Conservation (phyloP, 2,329 filamentous ascomycete genomes). For the Diaporthe australafricana region DNA sequence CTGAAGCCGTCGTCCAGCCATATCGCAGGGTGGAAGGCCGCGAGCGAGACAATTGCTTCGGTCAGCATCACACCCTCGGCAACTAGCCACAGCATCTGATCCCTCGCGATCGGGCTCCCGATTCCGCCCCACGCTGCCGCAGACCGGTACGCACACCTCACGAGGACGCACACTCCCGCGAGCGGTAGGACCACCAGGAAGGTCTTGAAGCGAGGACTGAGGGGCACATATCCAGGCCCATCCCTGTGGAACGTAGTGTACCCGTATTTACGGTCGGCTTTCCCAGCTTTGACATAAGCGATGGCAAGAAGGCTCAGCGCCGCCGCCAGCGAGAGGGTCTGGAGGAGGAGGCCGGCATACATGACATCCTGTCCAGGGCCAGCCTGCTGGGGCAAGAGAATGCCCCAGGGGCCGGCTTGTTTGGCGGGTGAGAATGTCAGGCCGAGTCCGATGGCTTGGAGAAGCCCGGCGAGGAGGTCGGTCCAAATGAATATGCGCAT, state of each 20-base stretch:
- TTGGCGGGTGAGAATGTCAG: conserved; percentile 44
- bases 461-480: conserved; percentile 42
- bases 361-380: conserved; percentile 38
- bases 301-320: conserved; percentile 43
- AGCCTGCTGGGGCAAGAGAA: conserved; percentile 23
- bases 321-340: conserved; percentile 42
- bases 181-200: conserved; percentile 43
- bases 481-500: conserved; percentile 43
- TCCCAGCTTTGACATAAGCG: conserved; percentile 41
- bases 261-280: conserved; percentile 41
- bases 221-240: conserved; percentile 41
- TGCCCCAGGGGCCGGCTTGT: conserved; percentile 30
- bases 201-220: conserved; percentile 43
- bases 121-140: conserved; percentile 43
- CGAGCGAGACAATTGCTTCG: conserved; percentile 44
- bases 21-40: conserved; percentile 45
- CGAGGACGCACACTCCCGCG: conserved; percentile 42
- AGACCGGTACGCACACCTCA: conserved; percentile 43
- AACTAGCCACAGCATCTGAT: conserved; percentile 44
- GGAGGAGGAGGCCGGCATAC: conserved; percentile 43
- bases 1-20: conserved; percentile 35
- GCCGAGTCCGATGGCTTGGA: conserved; percentile 45
- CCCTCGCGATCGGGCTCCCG: conserved; percentile 41
- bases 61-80: conserved; percentile 47
- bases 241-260: conserved; percentile 46